Percentiles rank a stretch among this genome's conserved stretches.
These are phyloP conservation scores for Laguncularia racemosa DNA, from an alignment of 345 rosid species.

Conservation along the genomic window DNA sequence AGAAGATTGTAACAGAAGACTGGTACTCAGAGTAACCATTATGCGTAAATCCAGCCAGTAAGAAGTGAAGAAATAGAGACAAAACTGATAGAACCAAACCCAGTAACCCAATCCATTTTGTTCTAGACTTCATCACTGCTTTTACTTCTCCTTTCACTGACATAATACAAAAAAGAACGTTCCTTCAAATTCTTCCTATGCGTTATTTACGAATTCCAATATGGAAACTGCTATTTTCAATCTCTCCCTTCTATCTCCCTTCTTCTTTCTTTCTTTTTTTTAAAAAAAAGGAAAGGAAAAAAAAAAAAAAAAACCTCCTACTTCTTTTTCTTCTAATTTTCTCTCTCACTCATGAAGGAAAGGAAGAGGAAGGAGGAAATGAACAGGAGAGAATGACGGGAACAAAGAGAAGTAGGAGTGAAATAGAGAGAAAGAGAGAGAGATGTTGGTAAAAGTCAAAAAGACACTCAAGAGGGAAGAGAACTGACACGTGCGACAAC, in stretches of 20 bases:
- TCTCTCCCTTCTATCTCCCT: background rate
- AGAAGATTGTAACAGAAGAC: constrained; percentile 78
- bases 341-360: too few relatives aligned
- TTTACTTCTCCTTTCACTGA: constrained; percentile 80
- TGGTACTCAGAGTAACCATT: constrained; percentile 70
- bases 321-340: too few relatives aligned
- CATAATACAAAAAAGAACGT: background rate
- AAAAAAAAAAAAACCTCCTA: too few relatives aligned
- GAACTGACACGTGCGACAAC: too few relatives aligned
- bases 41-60: constrained; percentile 78
- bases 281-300: background rate
- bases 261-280: background rate
- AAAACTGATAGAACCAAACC: constrained; percentile 69
- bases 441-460: too few relatives aligned
- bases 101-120: constrained; percentile 81
- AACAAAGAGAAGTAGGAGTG: too few relatives aligned
- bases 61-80: constrained; percentile 70
- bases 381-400: too few relatives aligned
- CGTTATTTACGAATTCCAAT: background rate
- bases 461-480: too few relatives aligned
- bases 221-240: background rate
- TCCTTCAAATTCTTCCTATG: background rate
- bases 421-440: too few relatives aligned
- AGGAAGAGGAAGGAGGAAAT: too few relatives aligned
- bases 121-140: constrained; percentile 56